Percentiles rank a stretch among this genome's conserved stretches.
These are phyloP conservation scores for Metschnikowia vanudenii DNA, from an alignment of 805 yeast species.

Conservation along the genomic window DNA sequence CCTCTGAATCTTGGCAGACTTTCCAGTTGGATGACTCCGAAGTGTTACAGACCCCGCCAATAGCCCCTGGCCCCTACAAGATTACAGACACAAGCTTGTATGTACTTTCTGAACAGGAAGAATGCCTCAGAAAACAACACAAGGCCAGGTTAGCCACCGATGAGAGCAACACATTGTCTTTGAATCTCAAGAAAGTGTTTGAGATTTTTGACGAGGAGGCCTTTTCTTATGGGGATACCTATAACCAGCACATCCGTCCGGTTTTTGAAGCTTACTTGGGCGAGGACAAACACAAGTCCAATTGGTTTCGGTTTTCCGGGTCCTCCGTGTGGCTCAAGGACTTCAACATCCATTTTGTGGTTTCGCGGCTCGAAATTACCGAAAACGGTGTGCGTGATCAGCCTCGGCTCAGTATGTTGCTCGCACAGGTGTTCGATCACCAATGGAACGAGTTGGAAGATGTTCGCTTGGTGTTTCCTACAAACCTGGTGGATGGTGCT, in stretches of 20 bases:
- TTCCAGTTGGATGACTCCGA: conserved; percentile 6
- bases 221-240: conserved; percentile 10
- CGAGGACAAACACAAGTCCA: conserved; percentile 1
- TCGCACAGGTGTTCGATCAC: conserved; percentile 22
- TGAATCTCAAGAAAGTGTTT: conserved; percentile 5
- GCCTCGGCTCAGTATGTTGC: conserved; percentile 17
- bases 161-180: conserved; percentile 5
- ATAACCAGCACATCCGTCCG: conserved; percentile 7
- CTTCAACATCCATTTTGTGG: conserved; percentile 21
- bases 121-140: conserved; percentile 1
- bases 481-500: conserved; percentile 7
- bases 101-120: background rate
- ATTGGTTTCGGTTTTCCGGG: conserved; percentile 24
- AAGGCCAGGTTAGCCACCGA: conserved; percentile 3
- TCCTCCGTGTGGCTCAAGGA: conserved; percentile 26
- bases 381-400: conserved; percentile 14
- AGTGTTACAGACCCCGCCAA: conserved; percentile 3
- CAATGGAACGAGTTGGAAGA: conserved; percentile 24
- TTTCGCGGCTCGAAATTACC: conserved; percentile 19
- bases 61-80: conserved; percentile 3
- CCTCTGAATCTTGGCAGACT: conserved; percentile 5
- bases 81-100: background rate
- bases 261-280: conserved; percentile 6
- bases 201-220: conserved; percentile 10
- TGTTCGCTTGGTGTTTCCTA: conserved; percentile 25